Evolutionary conservation across 1,284 basidiomycete species (phyloP).

Genomic region (Melanopsichium pennsylvanicum): DNA sequence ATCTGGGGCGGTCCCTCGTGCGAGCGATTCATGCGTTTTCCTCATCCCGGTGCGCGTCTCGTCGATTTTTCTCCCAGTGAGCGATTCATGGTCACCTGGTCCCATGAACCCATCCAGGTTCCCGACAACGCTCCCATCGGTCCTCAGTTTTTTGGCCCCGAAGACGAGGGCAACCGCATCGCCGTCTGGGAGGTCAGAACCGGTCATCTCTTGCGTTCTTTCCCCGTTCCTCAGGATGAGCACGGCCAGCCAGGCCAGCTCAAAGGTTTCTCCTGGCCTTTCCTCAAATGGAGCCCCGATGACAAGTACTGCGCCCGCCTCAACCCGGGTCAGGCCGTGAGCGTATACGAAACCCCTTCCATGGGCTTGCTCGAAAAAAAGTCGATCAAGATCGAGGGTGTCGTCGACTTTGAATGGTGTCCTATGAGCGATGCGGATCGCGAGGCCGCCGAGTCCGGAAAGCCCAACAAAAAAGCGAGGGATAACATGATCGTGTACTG

Average conservation of each 20-base stretch:
- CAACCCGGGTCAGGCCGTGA: conserved; percentile 89
- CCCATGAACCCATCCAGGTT: conserved; percentile 89
- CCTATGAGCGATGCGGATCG: conserved; percentile 83
- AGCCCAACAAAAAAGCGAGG: conserved; percentile 69
- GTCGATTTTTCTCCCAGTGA: conserved; percentile 98
- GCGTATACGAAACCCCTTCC: conserved; percentile 90
- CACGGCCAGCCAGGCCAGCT: conserved; percentile 66
- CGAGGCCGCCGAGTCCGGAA: conserved; percentile 70
- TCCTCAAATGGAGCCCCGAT: conserved; percentile 96
- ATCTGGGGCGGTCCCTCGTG: conserved; percentile 93
- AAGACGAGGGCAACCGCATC: conserved; percentile 96
- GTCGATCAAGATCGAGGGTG: conserved; percentile 96
- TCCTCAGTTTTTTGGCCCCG: conserved; percentile 79
- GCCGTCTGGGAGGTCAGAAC: conserved; percentile 98
- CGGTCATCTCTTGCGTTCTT: conserved; percentile 89
- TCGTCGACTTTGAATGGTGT: conserved; percentile 99
- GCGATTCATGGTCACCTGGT: conserved; percentile 97
- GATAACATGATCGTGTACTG: conserved; percentile 98
- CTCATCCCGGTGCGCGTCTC: conserved; percentile 92
- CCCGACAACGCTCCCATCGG: conserved; percentile 76
- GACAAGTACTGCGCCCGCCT: conserved; percentile 92
- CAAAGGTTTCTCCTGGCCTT: conserved; percentile 84
- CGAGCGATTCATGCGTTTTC: conserved; percentile 86
- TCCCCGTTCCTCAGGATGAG: conserved; percentile 72
- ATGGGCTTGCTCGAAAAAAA: conserved; percentile 98